These are phyloP conservation scores for Lachnellula willkommii DNA, from an alignment of 2,329 filamentous ascomycete genomes.

Conservation along the genomic window DNA sequence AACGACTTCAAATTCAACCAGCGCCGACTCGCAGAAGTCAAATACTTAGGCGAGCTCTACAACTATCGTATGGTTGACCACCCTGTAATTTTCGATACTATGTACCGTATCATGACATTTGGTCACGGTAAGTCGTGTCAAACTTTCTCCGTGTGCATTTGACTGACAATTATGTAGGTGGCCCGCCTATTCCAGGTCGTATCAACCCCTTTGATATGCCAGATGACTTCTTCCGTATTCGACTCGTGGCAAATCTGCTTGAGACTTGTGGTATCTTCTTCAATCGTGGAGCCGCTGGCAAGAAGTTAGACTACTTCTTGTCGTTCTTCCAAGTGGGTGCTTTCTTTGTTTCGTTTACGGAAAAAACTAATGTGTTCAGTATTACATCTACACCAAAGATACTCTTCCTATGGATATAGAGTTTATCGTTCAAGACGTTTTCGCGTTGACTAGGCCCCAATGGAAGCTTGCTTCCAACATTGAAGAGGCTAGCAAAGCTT, in stretches of 20 bases:
- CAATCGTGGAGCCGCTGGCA: slow-evolving; percentile 85
- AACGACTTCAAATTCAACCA: slow-evolving; percentile 99
- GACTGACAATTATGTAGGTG: slow-evolving; percentile 44
- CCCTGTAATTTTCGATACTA: slow-evolving; percentile 86
- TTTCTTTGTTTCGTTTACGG: slow-evolving; percentile 5
- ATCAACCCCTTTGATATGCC: slow-evolving; percentile 76
- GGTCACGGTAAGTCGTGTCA: slow-evolving; percentile 54
- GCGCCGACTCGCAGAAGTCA: slow-evolving; percentile 87
- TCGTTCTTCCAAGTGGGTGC: slow-evolving; percentile 75
- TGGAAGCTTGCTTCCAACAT: slow-evolving; percentile 82
- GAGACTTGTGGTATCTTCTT: slow-evolving; percentile 97
- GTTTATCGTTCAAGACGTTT: slow-evolving; percentile 92
- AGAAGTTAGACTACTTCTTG: slow-evolving; percentile 96
- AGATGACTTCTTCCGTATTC: slow-evolving; percentile 94
- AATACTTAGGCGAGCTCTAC: slow-evolving; percentile 93
- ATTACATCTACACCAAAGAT: slow-evolving; percentile 90
- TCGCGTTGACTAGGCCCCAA: slow-evolving; percentile 75
- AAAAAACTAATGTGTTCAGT: slow-evolving; percentile 45
- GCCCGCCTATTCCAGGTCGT: slow-evolving; percentile 72
- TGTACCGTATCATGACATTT: slow-evolving; percentile 92
- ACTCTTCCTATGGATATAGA: slow-evolving; percentile 93
- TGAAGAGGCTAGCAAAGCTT: slow-evolving; percentile 76
- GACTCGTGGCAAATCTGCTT: slow-evolving; percentile 79
- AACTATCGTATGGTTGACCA: slow-evolving; percentile 97
- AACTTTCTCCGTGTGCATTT: not conserved